Conservation (phyloP, 257 asterid genomes). For the Solanum acaule region DNA sequence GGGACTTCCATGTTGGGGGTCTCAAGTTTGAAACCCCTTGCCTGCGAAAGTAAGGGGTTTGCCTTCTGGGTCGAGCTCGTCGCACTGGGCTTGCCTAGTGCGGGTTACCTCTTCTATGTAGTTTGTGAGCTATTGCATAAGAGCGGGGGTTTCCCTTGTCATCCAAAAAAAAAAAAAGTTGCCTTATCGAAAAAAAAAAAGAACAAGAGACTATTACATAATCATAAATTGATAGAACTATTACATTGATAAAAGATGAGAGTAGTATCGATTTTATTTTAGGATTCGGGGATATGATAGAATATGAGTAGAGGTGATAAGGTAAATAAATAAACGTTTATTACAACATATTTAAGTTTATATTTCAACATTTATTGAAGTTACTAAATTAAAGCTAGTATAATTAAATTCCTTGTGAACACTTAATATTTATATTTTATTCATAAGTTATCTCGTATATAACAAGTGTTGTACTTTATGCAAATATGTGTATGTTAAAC, state of each 20-base stretch:
- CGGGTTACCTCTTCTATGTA: too few species aligned
- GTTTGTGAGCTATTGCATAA: too few species aligned
- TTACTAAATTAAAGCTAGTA: neutral
- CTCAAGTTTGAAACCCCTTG: too few species aligned
- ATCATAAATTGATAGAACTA: neutral
- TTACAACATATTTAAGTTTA: neutral
- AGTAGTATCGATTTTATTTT: neutral
- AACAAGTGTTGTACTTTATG: neutral
- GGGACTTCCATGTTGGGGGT: too few species aligned
- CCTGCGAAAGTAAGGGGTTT: too few species aligned
- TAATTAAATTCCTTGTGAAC: neutral
- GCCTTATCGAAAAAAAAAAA: neutral
- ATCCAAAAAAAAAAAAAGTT: neutral
- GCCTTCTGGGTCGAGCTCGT: too few species aligned
- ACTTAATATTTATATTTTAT: neutral
- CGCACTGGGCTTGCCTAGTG: too few species aligned
- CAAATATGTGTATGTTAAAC: neutral
- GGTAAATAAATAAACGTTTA: neutral
- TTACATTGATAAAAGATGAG: neutral
- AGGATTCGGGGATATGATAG: neutral
- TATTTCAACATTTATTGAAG: neutral
- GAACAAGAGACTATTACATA: neutral
- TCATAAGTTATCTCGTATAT: neutral
- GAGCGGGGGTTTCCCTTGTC: too few species aligned
- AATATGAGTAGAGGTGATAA: neutral